Percentiles rank a stretch among this genome's conserved stretches.
Conservation (phyloP, 129 eudicot genomes). For the Escallonia herrerae region DNA sequence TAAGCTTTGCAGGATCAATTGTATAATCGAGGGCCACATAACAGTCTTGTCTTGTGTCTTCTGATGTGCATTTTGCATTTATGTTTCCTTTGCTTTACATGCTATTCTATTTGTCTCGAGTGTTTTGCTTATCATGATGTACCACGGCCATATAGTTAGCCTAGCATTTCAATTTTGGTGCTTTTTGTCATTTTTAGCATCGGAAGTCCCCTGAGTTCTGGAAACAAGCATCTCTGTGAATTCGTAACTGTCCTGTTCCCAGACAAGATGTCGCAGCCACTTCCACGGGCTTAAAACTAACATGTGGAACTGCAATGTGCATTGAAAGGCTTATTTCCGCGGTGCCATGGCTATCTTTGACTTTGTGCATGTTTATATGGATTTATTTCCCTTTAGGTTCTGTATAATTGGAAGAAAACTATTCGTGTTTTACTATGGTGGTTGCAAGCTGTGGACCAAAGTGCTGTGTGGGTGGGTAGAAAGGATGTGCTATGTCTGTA, state of each 20-base stretch:
- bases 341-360: neutral
- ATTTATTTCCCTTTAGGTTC: neutral
- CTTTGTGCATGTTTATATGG: neutral
- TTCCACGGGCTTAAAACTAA: too few species aligned
- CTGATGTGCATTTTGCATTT: too few species aligned
- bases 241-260: neutral
- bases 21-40: neutral
- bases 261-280: too few species aligned
- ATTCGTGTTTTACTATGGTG: too few species aligned
- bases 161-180: too few species aligned
- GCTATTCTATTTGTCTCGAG: neutral
- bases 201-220: conserved; percentile 65
- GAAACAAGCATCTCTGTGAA: conserved; percentile 43
- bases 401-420: neutral
- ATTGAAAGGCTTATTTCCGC: neutral
- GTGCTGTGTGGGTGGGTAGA: too few species aligned
- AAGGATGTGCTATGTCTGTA: too few species aligned
- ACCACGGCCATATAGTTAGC: too few species aligned
- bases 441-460: too few species aligned
- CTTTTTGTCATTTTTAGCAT: conserved; percentile 37
- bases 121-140: neutral
- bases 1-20: neutral
- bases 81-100: neutral
- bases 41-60: neutral
- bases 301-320: too few species aligned